Conservation (phyloP, 2,329 filamentous ascomycete genomes). For the Microdochium trichocladiopsis region DNA sequence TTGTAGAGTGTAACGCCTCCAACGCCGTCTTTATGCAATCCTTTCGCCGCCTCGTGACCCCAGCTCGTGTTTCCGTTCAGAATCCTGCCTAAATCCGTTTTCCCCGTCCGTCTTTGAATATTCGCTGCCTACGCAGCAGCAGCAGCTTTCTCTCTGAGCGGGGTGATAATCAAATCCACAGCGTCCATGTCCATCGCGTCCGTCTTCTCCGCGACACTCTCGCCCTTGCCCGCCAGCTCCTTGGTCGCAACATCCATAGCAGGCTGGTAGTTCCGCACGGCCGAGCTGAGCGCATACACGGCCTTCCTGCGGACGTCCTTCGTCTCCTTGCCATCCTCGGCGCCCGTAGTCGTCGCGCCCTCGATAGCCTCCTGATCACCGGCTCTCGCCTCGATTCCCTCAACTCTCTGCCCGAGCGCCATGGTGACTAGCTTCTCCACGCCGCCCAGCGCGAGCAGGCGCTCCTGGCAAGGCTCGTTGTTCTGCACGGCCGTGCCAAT, state of each 20-base stretch:
- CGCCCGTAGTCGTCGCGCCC: background rate
- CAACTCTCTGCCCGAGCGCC: conserved; percentile 26
- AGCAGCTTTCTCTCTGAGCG: conserved; percentile 49
- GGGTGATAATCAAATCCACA: conserved; percentile 67
- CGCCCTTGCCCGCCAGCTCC: conserved; percentile 50
- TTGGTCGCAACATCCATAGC: conserved; percentile 63
- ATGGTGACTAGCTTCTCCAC: conserved; percentile 64
- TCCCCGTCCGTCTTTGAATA: background rate
- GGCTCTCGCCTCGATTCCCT: conserved; percentile 4
- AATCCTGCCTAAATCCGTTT: background rate
- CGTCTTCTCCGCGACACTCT: conserved; percentile 48
- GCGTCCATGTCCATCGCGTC: conserved; percentile 84
- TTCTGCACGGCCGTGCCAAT: conserved; percentile 94
- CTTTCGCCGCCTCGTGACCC: too few species aligned
- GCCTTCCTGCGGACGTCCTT: conserved; percentile 74
- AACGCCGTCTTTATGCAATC: conserved; percentile 7
- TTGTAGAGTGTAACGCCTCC: conserved; percentile 1
- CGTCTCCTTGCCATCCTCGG: conserved; percentile 40
- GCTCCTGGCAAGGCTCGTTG: conserved; percentile 79
- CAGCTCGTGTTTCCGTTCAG: background rate
- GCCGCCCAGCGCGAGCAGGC: conserved; percentile 54
- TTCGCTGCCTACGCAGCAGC: conserved; percentile 10
- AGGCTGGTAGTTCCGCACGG: conserved; percentile 83
- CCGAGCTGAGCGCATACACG: conserved; percentile 80
- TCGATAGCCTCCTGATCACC: conserved; percentile 5